A percentile compares a stretch with the other conserved stretches of the same genome.
These are phyloP conservation scores for Populus davidiana DNA, from an alignment of 345 rosid species.

Conservation along the genomic window DNA sequence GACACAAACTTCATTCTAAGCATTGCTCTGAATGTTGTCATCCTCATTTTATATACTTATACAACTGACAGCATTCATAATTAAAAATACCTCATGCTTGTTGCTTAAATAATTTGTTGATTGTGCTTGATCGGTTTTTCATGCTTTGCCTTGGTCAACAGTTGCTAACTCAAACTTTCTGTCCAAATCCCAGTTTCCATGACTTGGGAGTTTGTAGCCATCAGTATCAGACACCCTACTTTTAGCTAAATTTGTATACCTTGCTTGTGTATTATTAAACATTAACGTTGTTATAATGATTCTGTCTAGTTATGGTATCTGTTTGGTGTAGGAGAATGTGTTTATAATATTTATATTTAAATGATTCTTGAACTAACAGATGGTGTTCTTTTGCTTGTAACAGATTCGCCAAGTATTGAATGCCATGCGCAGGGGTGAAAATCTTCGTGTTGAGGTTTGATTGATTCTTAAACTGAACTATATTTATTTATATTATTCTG, in stretches of 20 bases:
- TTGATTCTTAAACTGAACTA: slow-evolving; percentile 12
- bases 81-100: not conserved
- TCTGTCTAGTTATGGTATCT: not conserved
- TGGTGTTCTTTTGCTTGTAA: slow-evolving; percentile 29
- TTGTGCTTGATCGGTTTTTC: not conserved
- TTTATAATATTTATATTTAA: not conserved
- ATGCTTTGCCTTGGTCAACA: not conserved
- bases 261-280: not conserved
- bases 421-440: slow-evolving; percentile 80
- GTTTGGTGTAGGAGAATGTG: not conserved
- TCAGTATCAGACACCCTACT: not conserved
- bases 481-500: not conserved
- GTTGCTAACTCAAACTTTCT: not conserved
- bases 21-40: not conserved
- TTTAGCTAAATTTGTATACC: not conserved
- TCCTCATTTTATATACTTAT: not conserved
- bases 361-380: slow-evolving; percentile 10
- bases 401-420: slow-evolving; percentile 84
- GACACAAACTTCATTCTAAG: not conserved
- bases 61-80: not conserved
- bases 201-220: not conserved
- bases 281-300: not conserved
- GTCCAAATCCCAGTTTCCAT: not conserved
- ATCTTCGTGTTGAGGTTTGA: slow-evolving; percentile 69
- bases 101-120: not conserved